Conservation (phyloP, 805 yeast genomes). For the Metschnikowia anglica region DNA sequence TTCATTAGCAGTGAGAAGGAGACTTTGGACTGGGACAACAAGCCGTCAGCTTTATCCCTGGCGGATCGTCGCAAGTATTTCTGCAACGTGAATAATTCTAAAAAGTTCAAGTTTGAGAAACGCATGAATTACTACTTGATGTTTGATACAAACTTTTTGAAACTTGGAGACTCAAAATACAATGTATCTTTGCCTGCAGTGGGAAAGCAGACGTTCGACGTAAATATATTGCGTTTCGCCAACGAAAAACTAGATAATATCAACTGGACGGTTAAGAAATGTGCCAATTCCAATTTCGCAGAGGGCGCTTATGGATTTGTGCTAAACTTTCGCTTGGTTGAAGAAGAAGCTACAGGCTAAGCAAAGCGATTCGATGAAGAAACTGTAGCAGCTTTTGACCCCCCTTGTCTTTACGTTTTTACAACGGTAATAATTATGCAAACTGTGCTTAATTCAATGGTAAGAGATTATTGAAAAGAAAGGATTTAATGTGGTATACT, state of each 20-base stretch:
- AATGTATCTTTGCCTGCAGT: constrained; percentile 51
- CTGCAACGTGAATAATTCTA: constrained; percentile 37
- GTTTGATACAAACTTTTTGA: constrained; percentile 55
- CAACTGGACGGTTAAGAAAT: constrained; percentile 44
- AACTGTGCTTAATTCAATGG: too few relatives aligned
- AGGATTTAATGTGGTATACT: too few relatives aligned
- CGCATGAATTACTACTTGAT: constrained; percentile 45
- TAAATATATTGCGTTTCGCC: constrained; percentile 43
- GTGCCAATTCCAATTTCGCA: constrained; percentile 35
- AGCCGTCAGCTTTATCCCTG: constrained; percentile 27
- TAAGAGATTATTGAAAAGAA: too few relatives aligned
- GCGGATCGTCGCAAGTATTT: constrained; percentile 47
- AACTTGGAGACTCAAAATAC: constrained; percentile 49
- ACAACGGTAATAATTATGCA: too few relatives aligned
- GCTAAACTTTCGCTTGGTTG: constrained; percentile 37
- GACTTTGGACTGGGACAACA: constrained; percentile 26
- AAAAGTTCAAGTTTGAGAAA: constrained; percentile 40
- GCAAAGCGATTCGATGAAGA: too few relatives aligned
- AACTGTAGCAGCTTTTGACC: too few relatives aligned
- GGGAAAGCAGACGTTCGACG: constrained; percentile 44
- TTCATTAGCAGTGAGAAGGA: constrained; percentile 20
- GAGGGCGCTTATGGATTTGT: constrained; percentile 35
- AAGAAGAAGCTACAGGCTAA: constrained; percentile 24
- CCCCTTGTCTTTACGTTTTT: too few relatives aligned
- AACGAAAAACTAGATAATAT: constrained; percentile 46